These are phyloP conservation scores for Claviceps digitariae DNA, from an alignment of 2,329 filamentous ascomycete genomes.

Conservation along the genomic window DNA sequence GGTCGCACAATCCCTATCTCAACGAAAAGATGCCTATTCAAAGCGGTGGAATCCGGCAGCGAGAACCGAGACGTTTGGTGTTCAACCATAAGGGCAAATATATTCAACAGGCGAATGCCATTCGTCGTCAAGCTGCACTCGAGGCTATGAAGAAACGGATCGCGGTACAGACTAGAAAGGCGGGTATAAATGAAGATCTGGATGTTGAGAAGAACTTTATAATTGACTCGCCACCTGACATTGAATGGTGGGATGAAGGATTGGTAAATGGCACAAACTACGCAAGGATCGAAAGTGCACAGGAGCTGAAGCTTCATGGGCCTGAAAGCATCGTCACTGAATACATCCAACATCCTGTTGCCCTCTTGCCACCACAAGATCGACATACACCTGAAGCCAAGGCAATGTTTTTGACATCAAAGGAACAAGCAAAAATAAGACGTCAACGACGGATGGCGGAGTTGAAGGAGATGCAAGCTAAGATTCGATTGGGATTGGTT, in stretches of 20 bases:
- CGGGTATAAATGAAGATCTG: conserved; percentile 84
- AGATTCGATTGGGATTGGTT: conserved; percentile 80
- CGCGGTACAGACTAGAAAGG: conserved; percentile 72
- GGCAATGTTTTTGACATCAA: conserved; percentile 80
- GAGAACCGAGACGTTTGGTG: conserved; percentile 61
- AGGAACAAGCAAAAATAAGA: conserved; percentile 83
- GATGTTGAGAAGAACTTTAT: conserved; percentile 83
- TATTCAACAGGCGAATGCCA: conserved; percentile 81
- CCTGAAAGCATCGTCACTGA: conserved; percentile 79
- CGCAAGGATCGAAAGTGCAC: conserved; percentile 49
- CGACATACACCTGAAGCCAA: conserved; percentile 67
- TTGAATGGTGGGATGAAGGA: conserved; percentile 98
- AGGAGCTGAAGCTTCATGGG: conserved; percentile 58
- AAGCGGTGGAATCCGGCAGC: conserved; percentile 41
- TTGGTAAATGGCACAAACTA: conserved; percentile 66
- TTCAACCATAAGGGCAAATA: conserved; percentile 98
- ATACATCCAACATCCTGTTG: conserved; percentile 86
- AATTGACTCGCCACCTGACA: conserved; percentile 67
- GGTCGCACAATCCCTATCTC: conserved; percentile 64
- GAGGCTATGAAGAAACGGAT: conserved; percentile 94
- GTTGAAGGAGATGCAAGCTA: conserved; percentile 90
- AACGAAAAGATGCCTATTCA: conserved; percentile 54
- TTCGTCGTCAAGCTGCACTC: conserved; percentile 74
- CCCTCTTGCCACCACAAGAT: conserved; percentile 83
- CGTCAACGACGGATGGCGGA: conserved; percentile 85